These are phyloP conservation scores for Salvia miltiorrhiza DNA, from an alignment of 257 asterid species.

Conservation along the genomic window DNA sequence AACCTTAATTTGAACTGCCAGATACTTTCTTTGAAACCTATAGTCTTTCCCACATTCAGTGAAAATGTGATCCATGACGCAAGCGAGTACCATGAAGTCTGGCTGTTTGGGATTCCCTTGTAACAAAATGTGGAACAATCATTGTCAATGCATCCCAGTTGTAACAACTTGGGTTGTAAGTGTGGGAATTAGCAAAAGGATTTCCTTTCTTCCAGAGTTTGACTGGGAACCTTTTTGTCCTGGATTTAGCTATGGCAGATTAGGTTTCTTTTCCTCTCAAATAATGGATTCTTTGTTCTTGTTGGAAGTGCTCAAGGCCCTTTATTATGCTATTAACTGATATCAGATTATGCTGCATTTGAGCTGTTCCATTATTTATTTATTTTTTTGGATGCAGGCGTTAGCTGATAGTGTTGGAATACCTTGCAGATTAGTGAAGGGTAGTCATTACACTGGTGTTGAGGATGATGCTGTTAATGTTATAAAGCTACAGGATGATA, in stretches of 20 bases:
- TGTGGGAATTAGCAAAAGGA: neutral
- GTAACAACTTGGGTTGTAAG: neutral
- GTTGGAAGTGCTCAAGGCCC: constrained; percentile 7
- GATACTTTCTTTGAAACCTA: neutral
- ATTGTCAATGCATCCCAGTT: neutral
- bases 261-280: constrained; percentile 6
- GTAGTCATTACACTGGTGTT: constrained; percentile 88
- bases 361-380: constrained; percentile 23
- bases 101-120: neutral
- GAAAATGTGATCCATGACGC: neutral
- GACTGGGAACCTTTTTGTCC: neutral
- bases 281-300: neutral
- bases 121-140: neutral
- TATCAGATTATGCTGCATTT: constrained; percentile 17
- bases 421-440: constrained; percentile 92
- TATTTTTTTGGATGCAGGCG: constrained; percentile 55
- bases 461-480: constrained; percentile 96
- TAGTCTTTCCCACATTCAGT: neutral
- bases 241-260: neutral
- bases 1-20: neutral
- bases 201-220: neutral
- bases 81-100: neutral
- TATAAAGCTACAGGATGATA: constrained; percentile 75
- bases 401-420: constrained; percentile 89
- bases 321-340: constrained; percentile 8